Percentiles rank a stretch among this genome's conserved stretches.
phyloP scores from a whole-genome alignment of 345 rosid species.

The Alliaria petiolata region DNA sequence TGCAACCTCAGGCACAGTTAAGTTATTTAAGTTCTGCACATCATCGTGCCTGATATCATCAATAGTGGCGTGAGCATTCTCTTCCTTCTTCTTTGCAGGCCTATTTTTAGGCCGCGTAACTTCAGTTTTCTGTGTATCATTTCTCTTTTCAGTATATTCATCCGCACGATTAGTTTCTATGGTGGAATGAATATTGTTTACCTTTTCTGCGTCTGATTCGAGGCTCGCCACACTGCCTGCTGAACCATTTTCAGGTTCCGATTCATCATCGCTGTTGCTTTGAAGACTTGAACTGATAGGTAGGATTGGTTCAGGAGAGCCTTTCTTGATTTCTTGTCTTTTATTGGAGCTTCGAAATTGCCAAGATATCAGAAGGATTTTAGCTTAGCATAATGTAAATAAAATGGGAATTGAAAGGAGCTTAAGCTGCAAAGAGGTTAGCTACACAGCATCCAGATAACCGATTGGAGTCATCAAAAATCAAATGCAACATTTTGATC shows the following conservation, averaged over 20 bases:
- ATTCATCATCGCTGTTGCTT: slow-evolving; percentile 38
- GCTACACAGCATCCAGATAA: neutral
- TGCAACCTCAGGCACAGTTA: slow-evolving; percentile 39
- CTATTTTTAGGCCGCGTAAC: neutral
- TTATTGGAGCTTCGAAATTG: slow-evolving; percentile 38
- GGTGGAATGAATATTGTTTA: slow-evolving; percentile 6
- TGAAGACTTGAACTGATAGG: slow-evolving; percentile 36
- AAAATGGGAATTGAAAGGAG: neutral
- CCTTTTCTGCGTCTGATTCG: slow-evolving; percentile 18
- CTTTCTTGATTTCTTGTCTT: slow-evolving; percentile 56
- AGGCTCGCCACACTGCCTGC: slow-evolving; percentile 11
- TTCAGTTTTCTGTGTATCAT: slow-evolving; percentile 13
- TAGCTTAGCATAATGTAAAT: too few relatives aligned
- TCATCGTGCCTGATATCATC: slow-evolving; percentile 31
- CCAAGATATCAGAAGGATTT: neutral
- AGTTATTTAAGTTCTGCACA: slow-evolving; percentile 23
- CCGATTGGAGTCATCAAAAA: neutral
- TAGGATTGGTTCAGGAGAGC: slow-evolving; percentile 36
- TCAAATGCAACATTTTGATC: neutral
- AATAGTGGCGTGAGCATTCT: slow-evolving; percentile 1
- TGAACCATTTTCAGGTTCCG: slow-evolving; percentile 35
- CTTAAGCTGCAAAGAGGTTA: neutral
- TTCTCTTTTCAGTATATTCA: slow-evolving; percentile 16
- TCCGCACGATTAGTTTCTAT: slow-evolving; percentile 28
- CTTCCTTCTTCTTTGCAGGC: slow-evolving; percentile 18